Evolutionary conservation across 1,284 basidiomycete genomes (phyloP), one percentile per base, ranked within the genome.

Genomic region (Hymenochaete sp.): DNA sequence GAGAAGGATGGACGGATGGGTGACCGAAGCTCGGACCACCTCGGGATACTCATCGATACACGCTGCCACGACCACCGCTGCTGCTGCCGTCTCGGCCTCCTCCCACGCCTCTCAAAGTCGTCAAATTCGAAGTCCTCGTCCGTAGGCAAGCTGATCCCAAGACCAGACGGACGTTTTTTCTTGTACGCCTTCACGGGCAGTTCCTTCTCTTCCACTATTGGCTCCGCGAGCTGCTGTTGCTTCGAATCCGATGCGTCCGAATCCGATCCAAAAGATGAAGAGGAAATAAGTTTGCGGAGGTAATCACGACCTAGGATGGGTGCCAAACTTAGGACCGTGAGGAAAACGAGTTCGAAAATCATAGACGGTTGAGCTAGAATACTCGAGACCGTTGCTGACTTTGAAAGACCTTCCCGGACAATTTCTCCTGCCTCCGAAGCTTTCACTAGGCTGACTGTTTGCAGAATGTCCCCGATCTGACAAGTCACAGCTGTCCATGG

Each of bases 401-500:
- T 74, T 5, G 79, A 73, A 5, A 45, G 16, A 19, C 48, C 44
- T 1, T 38, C 44, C 32, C 39, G 44, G 11, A 37, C 14, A n/a
- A n/a, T n/a, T n/a, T n/a, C n/a, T n/a, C n/a, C n/a, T 28, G 41
- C 49, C 35, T 46, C 45, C 1, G 82, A 76, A 5, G 77, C 72
- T 7, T 77, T 77, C 16, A 82, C 79, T 21, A 84, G 73, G 0
- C 53, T 55, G 24, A 59, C 49, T 8, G 82, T 82, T 60, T 88
- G 84, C 9, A 89, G 71, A 39, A 89, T 85, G 60, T 89, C 85
- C 24, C 85, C 85, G 57, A 89, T 83, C 77, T 84, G 86, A 62
- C 91, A 93, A 63, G 79, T 89, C 57, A 79, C 90, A 47, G 77
- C 86, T 55, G 77, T 93, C 90, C 77, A 92, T 25, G 76, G 91